Evolutionary conservation across 345 rosid genomes (phyloP), one percentile per base, ranked within the genome.

Genomic region (Brassica incana): DNA sequence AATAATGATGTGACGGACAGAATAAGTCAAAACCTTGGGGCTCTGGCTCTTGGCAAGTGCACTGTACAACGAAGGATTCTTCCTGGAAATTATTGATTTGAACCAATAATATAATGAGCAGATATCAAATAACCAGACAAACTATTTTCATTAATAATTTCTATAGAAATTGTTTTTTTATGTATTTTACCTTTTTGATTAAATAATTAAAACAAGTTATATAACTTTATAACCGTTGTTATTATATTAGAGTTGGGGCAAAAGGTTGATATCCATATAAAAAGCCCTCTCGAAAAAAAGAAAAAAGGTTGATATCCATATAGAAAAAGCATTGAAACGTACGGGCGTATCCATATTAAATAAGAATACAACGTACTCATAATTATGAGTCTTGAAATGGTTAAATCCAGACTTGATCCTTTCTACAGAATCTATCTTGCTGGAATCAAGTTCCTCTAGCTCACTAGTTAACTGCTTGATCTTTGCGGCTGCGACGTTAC

Each of bases 361-460:
- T 2, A 58, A 38, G 38, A 45, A 40, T 30, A 67, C n/a, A 30
- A 86, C 97, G 52, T 85, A 93, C 99, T 86, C 90, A 69, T 60
- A 93, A 84, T 93, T 91, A 86, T 90, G 88, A 1, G 68, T 83
- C 90, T 87, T 95, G 85, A 95, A 91, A 69, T 85, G 89, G 50
- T 25, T 8, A 84, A 95, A 95, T 16, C 99, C 99, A 69, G 90
- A 66, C 79, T 85, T 90, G 50, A 93, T 83, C 80, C 90, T 76
- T 76, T 87, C 88, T 7, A 77, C 81, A 36, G 98, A 87, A 83
- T 93, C 86, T 69, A 81, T 79, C 30, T 73, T 83, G 5, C 38
- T 69, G 32, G 86, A 80, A 69, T 73, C 86, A 75, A 86, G 79
- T 1, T 82, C 86, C 83, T 83, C 84, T 72, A 95, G 83, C 80